Base-by-base conservation (phyloP, 306 rosid species). In the Fragaria nilgerrensis region DNA sequence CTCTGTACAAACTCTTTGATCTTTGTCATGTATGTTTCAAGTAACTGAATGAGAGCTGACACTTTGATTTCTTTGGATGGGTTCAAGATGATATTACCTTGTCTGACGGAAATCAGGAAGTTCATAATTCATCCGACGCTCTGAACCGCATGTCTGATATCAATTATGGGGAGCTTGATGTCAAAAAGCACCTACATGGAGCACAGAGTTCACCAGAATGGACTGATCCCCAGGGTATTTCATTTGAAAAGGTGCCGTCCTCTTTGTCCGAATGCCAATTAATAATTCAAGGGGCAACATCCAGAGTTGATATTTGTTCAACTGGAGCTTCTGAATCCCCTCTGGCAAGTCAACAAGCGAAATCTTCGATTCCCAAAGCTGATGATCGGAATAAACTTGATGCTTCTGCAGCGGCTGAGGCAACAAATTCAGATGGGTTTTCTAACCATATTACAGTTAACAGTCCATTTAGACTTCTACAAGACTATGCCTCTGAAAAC, bases 401-500 rank as follows among this genome's bases (percentile, higher is more conserved):
- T 72, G 56, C 81, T 85, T 82, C 84, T 80, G 78, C 72, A 75
- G 85, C 49, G 59, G 58, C 70, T 27, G 85, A 78, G 80, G 74
- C 85, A 61, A 75, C 55, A 52, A 70, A 66, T 74, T 45, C 83
- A 70, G 74, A 78, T 34, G 72, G 62, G 74, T 72, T 78, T 79
- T 74, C 84, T 75, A 73, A 86, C 79, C 84, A 80, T 68, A 72
- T 55, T 65, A 72, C 44, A 80, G 84, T 80, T 82, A 87, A 85
- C 79, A 94, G 87, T 85, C 89, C 95, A 63, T 88, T 92, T 77
- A 83, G 83, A 76, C 96, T 92, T 81, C 83, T 92, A 84, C 97
- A 94, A 89, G 90, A 83, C 83, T 94, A 94, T 87, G 90, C 95
- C 67, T 90, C 97, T 78, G 95, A 94, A 77, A 90, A 83, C 74